These are phyloP conservation scores for Pachysandra terminalis DNA, from an alignment of 164 flowering plant species.

Conservation along the genomic window DNA sequence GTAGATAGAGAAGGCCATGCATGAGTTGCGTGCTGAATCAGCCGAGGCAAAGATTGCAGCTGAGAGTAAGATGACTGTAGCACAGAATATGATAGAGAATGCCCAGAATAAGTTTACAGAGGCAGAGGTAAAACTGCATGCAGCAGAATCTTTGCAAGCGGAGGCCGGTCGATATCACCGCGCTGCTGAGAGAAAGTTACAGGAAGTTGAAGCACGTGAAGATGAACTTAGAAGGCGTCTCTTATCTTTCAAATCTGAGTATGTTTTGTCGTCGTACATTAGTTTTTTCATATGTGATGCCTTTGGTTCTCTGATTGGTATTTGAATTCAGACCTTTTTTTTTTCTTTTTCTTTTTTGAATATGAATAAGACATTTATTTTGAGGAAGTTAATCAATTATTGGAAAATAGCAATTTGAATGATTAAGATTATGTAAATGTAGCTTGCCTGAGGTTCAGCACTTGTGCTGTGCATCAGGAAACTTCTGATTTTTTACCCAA, in stretches of 20 bases:
- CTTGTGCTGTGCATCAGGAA: too few relatives aligned
- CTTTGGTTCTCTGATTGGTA: too few relatives aligned
- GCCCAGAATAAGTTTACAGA: conserved; percentile 59
- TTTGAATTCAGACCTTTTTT: too few relatives aligned
- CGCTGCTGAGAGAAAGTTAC: conserved; percentile 77
- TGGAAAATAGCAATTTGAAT: neutral
- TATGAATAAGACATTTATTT: neutral
- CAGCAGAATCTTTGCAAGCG: conserved; percentile 73
- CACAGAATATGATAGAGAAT: conserved; percentile 55
- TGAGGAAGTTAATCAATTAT: neutral
- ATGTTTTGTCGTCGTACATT: conserved; percentile 23
- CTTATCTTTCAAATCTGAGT: conserved; percentile 70
- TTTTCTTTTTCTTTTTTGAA: too few relatives aligned
- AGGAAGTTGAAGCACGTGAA: conserved; percentile 88
- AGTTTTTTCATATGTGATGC: too few relatives aligned
- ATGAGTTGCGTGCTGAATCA: conserved; percentile 86
- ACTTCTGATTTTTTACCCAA: too few relatives aligned
- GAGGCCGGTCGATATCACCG: conserved; percentile 65
- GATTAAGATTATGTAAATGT: neutral
- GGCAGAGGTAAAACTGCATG: conserved; percentile 60
- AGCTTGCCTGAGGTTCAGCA: neutral
- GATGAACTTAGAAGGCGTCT: conserved; percentile 73
- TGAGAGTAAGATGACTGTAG: conserved; percentile 71
- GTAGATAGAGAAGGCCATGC: conserved; percentile 90
- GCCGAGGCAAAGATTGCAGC: conserved; percentile 84